Evolutionary conservation across 352 stramenopile species (phyloP), one percentile per base, ranked within the genome.

Genomic region (Phytophthora pisi): DNA sequence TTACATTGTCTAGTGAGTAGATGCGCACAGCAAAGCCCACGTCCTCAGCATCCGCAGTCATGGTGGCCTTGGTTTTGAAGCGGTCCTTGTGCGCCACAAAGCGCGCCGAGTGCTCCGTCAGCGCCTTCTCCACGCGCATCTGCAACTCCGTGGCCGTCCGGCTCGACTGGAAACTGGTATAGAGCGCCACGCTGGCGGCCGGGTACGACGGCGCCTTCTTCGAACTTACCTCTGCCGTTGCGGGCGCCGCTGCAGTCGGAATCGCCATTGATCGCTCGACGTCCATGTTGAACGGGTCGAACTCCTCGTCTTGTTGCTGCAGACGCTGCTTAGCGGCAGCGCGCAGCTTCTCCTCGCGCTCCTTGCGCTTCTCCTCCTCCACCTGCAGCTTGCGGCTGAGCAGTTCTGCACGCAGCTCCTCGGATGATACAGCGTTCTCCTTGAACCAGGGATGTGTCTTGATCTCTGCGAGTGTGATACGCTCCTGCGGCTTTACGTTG

Each of bases 391-490:
- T 93, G 45, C 85, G 81, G 20, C 58, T 68, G 5, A 92, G 54
- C 40, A 93, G 64, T 28, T 93, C 85, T 5, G 72, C 55, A 30
- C 69, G 81, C 38, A 92, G 68, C 38, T 79, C 66, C 18, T 90
- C 74, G 1, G 61, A 46, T 3, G 72, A 61, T 20, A 90, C 68
- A 3, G 74, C 58, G 20, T 64, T 77, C 49, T 88, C 79, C 55
- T 89, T 71, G 43, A 89, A 86, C 83, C 85, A 93, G 11, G 79
- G 58, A 51, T 93, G 76, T 30, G 77, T 66, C 78, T 92, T 91
- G 70, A 93, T 95, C 46, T 93, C 85, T n/a, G 65, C 61, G 42
- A 95, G 70, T 20, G 85, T 93, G 67, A 93, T 89, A 15, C 85
- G 82, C 56, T 90, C 83, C 31, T 91, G 78, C 30, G 85, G 84